Evolutionary conservation across 78 protist species (phyloP).

Genomic region (Parvularia atlantis): DNA sequence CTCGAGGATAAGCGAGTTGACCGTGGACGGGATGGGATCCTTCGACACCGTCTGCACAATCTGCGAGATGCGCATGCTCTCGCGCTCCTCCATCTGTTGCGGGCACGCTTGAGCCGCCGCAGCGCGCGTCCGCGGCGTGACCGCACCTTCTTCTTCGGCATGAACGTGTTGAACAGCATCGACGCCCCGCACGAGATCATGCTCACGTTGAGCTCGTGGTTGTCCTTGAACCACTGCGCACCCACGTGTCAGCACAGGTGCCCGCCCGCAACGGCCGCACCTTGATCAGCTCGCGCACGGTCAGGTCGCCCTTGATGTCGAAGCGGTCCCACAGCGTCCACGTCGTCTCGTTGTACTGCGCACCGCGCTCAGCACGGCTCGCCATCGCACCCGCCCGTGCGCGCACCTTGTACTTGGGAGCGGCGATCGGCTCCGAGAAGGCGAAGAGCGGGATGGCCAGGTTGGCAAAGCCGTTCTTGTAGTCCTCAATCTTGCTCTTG

Average conservation of each 20-base stretch:
- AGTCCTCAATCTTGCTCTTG: slow-evolving; percentile 51
- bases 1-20: too few relatives aligned
- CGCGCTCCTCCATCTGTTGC: too few relatives aligned
- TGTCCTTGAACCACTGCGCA: slow-evolving; percentile 5
- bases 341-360: slow-evolving; percentile 32
- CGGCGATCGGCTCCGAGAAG: slow-evolving; percentile 85
- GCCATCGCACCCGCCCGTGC: not conserved
- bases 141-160: slow-evolving; percentile 10
- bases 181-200: slow-evolving; percentile 66
- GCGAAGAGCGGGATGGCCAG: slow-evolving; percentile 90
- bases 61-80: too few relatives aligned
- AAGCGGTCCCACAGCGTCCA: slow-evolving; percentile 81
- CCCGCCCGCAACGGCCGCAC: too few relatives aligned
- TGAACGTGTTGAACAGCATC: slow-evolving; percentile 41
- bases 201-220: slow-evolving; percentile 36
- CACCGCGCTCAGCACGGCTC: not conserved
- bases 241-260: not conserved
- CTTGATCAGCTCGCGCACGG: slow-evolving; percentile 42
- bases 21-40: too few relatives aligned
- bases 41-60: too few relatives aligned
- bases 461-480: slow-evolving; percentile 85
- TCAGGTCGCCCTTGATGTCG: slow-evolving; percentile 57
- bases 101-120: too few relatives aligned
- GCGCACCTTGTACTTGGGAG: slow-evolving; percentile 47
- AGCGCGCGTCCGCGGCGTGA: too few relatives aligned